These are phyloP conservation scores for Lipomyces yarrowii DNA, from an alignment of 1,139 yeast species.

Conservation along the genomic window DNA sequence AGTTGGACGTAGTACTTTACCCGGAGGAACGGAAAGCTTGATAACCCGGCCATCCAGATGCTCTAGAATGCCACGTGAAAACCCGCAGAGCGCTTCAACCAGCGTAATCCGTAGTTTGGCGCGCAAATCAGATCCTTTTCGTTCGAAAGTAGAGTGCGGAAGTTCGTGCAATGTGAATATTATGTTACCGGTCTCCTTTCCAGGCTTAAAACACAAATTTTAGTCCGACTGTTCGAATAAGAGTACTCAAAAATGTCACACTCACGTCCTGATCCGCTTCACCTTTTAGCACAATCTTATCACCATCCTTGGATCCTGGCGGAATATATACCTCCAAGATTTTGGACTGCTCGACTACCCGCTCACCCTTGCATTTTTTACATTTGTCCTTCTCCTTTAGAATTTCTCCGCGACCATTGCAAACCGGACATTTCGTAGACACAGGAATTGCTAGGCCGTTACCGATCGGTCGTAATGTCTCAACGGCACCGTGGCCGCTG, in stretches of 20 bases:
- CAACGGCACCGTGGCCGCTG: slow-evolving; percentile 68
- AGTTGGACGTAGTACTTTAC: slow-evolving; percentile 78
- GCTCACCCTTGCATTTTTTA: slow-evolving; percentile 70
- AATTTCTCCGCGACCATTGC: slow-evolving; percentile 72
- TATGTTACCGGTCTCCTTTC: slow-evolving; percentile 78
- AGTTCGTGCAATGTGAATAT: slow-evolving; percentile 59
- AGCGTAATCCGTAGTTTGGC: slow-evolving; percentile 64
- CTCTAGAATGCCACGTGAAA: slow-evolving; percentile 60
- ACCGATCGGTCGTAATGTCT: slow-evolving; percentile 61
- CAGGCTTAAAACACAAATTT: slow-evolving; percentile 46
- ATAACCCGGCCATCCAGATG: slow-evolving; percentile 81
- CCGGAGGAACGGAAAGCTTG: slow-evolving; percentile 58
- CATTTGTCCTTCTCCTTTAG: slow-evolving; percentile 70
- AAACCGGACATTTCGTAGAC: slow-evolving; percentile 63
- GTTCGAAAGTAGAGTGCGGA: slow-evolving; percentile 52
- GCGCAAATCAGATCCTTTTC: slow-evolving; percentile 67
- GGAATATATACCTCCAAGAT: slow-evolving; percentile 76
- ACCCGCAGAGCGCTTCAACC: slow-evolving; percentile 83
- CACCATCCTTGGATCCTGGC: slow-evolving; percentile 69
- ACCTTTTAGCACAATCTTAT: slow-evolving; percentile 59
- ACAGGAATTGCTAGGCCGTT: slow-evolving; percentile 77
- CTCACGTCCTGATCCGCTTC: slow-evolving; percentile 69
- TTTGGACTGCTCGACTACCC: slow-evolving; percentile 66
- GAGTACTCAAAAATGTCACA: neutral
- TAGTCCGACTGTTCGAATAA: neutral